Evolutionary conservation across 1,139 yeast genomes (phyloP), one percentile per base, ranked within the genome.

Genomic region (Debaryomycetaceae sp.): DNA sequence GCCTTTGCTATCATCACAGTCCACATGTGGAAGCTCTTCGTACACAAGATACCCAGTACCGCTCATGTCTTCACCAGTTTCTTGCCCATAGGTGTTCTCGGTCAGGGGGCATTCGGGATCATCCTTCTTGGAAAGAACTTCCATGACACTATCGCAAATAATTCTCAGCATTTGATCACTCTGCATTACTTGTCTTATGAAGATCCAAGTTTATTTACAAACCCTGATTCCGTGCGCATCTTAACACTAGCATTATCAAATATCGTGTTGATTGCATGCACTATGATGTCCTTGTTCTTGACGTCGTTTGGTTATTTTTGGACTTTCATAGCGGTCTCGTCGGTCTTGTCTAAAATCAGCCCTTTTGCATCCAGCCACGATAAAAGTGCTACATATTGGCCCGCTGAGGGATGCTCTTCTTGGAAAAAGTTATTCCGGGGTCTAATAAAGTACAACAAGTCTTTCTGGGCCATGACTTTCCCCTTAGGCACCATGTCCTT

Each of bases 391-490:
- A 55, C 60, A 14, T 55, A 56, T 36, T 24, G 24, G n/a, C 50
- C 52, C 5, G 51, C 52, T 23, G 57, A 56, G n/a, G 53, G 51
- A 41, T 39, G 49, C 6, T 48, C 46, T 2, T 49, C 47, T 47
- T 36, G 43, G 22, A 54, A 47, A 41, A 45, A 46, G 29, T 14
- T 36, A 4, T 56, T 59, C 41, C 49, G 54, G 33, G 75, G 77
- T 1, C 52, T 60, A 13, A 59, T 75, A 27, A 57, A 57, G 40
- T 87, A 82, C 69, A 72, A 76, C 47, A 76, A 77, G 51, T 80
- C 83, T 0, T 87, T 85, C 77, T 89, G 96, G 96, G 82, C 90
- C 29, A 80, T 87, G 73, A 86, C 96, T 49, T 90, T 90, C 82
- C 97, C 97, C 2, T 59, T 88, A 53, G 97, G 96, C 3, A 88